These are phyloP conservation scores for Collybia mongolica DNA, from an alignment of 768 basidiomycete species.

Conservation along the genomic window DNA sequence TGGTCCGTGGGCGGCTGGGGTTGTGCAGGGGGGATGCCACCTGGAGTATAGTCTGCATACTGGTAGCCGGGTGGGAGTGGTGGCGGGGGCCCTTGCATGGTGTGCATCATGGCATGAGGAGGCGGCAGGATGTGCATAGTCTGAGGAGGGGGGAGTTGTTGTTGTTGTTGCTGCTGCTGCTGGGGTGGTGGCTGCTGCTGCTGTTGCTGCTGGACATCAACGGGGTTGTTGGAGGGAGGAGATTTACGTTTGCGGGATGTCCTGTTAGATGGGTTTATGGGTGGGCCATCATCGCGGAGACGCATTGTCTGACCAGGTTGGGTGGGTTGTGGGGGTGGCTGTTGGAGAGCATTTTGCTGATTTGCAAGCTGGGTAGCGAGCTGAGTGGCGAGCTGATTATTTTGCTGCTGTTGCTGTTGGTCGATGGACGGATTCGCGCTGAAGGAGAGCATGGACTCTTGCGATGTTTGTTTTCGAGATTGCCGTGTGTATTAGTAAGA, in stretches of 20 bases:
- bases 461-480: constrained; percentile 18
- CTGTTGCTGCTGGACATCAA: constrained; percentile 25
- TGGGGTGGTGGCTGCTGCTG: constrained; percentile 28
- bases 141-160: constrained; percentile 24
- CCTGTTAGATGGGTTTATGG: constrained; percentile 41
- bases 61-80: constrained; percentile 47
- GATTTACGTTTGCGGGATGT: constrained; percentile 67
- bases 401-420: constrained; percentile 17
- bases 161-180: constrained; percentile 29
- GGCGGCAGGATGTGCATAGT: constrained; percentile 51
- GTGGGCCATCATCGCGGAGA: constrained; percentile 58
- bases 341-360: constrained; percentile 19
- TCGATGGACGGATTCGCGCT: constrained; percentile 6
- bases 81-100: constrained; percentile 31
- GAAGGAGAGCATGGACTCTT: constrained; percentile 39
- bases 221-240: constrained; percentile 43
- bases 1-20: constrained; percentile 23
- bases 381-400: constrained; percentile 4
- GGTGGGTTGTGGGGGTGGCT: constrained; percentile 6
- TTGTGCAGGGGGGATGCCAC: constrained; percentile 41
- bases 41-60: constrained; percentile 56
- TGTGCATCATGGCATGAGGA: constrained; percentile 47
- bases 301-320: constrained; percentile 41
- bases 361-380: constrained; percentile 30
- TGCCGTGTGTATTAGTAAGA: constrained; percentile 46